These are phyloP conservation scores for Arthrobotrys entomopaga DNA, from an alignment of 2,329 filamentous ascomycete species.

Conservation along the genomic window DNA sequence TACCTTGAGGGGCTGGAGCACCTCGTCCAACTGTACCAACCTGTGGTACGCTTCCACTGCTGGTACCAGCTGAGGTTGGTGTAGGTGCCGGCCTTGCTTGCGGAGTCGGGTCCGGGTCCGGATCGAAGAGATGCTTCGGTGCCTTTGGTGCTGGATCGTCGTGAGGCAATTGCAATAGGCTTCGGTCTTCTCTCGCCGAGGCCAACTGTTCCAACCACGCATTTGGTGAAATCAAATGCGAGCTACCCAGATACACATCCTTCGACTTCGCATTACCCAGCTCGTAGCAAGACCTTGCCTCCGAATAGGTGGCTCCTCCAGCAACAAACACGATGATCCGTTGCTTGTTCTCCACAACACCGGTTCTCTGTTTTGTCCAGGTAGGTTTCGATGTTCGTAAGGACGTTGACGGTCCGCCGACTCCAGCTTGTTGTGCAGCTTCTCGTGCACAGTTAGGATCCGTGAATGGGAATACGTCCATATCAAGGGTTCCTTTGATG, in stretches of 20 bases:
- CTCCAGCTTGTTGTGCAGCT: conserved; percentile 66
- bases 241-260: conserved; percentile 88
- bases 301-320: conserved; percentile 92
- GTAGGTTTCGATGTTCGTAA: conserved; percentile 91
- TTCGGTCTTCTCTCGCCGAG: conserved; percentile 79
- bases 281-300: conserved; percentile 89
- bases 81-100: conserved; percentile 63
- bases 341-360: conserved; percentile 82
- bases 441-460: conserved; percentile 74
- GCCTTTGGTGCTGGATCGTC: conserved; percentile 70
- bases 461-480: conserved; percentile 75
- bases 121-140: conserved; percentile 86
- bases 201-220: conserved; percentile 84
- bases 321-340: conserved; percentile 94
- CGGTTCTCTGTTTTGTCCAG: conserved; percentile 85
- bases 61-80: conserved; percentile 53
- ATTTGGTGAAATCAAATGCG: conserved; percentile 88
- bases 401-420: conserved; percentile 73
- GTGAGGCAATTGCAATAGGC: conserved; percentile 80
- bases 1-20: conserved; percentile 4
- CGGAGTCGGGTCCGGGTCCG: conserved; percentile 69
- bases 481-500: conserved; percentile 74
- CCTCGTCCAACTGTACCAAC: conserved; percentile 10
- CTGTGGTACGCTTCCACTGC: conserved; percentile 57
- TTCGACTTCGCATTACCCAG: conserved; percentile 75